These are phyloP conservation scores for Polygonum aviculare DNA, from an alignment of 148 eudicot genomes.

Conservation along the genomic window DNA sequence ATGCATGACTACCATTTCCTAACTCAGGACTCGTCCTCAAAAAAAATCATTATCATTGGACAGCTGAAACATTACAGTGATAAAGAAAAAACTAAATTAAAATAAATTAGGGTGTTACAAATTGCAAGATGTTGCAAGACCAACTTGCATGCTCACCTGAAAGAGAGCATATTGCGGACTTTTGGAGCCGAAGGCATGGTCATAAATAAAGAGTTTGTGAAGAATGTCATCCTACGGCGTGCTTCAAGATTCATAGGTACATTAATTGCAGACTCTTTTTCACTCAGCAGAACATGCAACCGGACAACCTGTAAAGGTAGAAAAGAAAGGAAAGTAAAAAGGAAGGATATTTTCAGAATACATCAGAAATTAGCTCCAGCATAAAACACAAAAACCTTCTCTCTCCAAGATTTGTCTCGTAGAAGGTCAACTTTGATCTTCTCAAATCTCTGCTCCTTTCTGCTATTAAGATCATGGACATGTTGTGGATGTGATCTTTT, in stretches of 20 bases:
- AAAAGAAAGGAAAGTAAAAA: not conserved
- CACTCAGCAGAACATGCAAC: conserved; percentile 82
- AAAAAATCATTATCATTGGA: not conserved
- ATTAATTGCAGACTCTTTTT: conserved; percentile 93
- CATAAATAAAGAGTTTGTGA: conserved; percentile 93
- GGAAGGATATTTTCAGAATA: not conserved
- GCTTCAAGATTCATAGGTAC: conserved; percentile 97
- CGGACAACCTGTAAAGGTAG: conserved; percentile 52
- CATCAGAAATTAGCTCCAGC: not conserved
- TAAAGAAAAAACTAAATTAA: not conserved
- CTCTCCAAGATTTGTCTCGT: conserved; percentile 56
- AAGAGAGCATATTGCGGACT: conserved; percentile 97
- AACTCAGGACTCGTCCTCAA: not conserved
- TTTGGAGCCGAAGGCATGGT: conserved; percentile 89
- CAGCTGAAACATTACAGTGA: not conserved
- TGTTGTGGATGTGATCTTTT: conserved; percentile 28
- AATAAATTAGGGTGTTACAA: too few relatives aligned
- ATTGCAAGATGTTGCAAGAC: not conserved
- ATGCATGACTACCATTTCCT: not conserved
- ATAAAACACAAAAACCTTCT: conserved; percentile 43
- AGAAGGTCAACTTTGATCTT: conserved; percentile 45
- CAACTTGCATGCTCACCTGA: conserved; percentile 52
- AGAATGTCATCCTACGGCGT: conserved; percentile 94
- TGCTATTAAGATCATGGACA: conserved; percentile 22
- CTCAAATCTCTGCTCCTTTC: conserved; percentile 69